Evolutionary conservation across 2,329 filamentous ascomycete genomes (phyloP).

Genomic region (Colletotrichum tropicicola): DNA sequence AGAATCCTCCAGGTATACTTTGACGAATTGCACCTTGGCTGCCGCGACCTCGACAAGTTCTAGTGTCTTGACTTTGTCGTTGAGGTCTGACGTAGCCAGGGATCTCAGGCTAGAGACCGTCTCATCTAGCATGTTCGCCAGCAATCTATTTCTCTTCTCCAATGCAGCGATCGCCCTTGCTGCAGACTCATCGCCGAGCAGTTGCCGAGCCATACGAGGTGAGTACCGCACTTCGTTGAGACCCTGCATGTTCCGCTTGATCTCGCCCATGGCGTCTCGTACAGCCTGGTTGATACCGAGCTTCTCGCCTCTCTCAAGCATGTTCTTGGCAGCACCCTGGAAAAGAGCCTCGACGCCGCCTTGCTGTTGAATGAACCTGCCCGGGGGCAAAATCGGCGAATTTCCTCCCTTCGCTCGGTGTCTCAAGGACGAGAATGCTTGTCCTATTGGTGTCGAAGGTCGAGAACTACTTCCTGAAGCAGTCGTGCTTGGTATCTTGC

Average conservation of each 20-base stretch:
- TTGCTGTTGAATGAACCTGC: conserved; percentile 62
- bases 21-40: conserved; percentile 73
- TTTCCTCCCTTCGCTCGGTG: conserved; percentile 50
- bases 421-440: conserved; percentile 42
- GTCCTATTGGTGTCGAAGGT: conserved; percentile 33
- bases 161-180: conserved; percentile 56
- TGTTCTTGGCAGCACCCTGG: conserved; percentile 79
- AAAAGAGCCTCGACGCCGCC: conserved; percentile 75
- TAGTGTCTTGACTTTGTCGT: conserved; percentile 58
- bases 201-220: conserved; percentile 46
- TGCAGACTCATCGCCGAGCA: conserved; percentile 45
- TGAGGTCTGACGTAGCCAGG: conserved; percentile 59
- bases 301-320: conserved; percentile 77
- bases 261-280: conserved; percentile 82
- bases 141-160: conserved; percentile 71
- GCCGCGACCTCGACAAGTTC: conserved; percentile 67
- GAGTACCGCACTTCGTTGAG: conserved; percentile 65
- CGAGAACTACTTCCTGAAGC: conserved; percentile 25
- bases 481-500: conserved; percentile 53
- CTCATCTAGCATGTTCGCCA: conserved; percentile 75
- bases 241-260: conserved; percentile 77
- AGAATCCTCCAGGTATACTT: conserved; percentile 67
- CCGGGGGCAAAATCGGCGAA: conserved; percentile 57
- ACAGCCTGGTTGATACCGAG: conserved; percentile 84
- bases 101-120: conserved; percentile 71